phyloP scores from a whole-genome alignment of 139 green algal species.

The Chlorella sp. region DNA sequence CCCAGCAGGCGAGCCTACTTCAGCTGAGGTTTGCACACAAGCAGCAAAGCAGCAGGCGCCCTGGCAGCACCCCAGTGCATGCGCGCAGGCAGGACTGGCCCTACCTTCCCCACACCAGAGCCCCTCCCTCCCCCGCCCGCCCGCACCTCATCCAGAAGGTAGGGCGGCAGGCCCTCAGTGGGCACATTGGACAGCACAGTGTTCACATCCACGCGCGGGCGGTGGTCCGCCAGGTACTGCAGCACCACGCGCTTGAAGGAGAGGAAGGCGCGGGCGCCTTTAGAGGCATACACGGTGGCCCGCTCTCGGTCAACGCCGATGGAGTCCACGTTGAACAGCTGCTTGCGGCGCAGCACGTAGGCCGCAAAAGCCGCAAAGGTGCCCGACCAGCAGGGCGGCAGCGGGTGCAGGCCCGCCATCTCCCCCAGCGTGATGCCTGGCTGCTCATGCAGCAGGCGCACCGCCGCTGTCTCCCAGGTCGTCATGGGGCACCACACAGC shows the following conservation, averaged over 20 bases:
- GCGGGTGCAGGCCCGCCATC: neutral
- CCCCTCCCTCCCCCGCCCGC: no score
- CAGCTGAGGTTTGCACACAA: no score
- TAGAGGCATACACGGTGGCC: neutral
- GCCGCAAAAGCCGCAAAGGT: no score
- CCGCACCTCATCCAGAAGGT: neutral
- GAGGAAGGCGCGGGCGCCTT: neutral
- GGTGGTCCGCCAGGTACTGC: constrained; percentile 17
- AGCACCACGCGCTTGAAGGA: constrained; percentile 11
- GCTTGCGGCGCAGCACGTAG: constrained; percentile 2
- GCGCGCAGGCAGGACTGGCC: no score
- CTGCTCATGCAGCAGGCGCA: neutral
- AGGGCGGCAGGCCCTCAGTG: neutral
- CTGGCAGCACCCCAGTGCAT: no score
- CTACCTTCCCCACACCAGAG: no score
- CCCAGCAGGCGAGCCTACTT: no score
- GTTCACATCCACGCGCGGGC: neutral
- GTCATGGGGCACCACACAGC: constrained; percentile 12
- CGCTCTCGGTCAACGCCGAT: no score
- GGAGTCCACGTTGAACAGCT: neutral
- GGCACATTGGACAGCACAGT: neutral
- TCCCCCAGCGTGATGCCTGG: neutral
- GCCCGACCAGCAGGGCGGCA: neutral
- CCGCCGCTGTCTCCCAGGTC: neutral
- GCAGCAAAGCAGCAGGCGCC: no score